Conservation (phyloP, 495 filamentous ascomycete genomes). For the Durotheca rogersii region DNA sequence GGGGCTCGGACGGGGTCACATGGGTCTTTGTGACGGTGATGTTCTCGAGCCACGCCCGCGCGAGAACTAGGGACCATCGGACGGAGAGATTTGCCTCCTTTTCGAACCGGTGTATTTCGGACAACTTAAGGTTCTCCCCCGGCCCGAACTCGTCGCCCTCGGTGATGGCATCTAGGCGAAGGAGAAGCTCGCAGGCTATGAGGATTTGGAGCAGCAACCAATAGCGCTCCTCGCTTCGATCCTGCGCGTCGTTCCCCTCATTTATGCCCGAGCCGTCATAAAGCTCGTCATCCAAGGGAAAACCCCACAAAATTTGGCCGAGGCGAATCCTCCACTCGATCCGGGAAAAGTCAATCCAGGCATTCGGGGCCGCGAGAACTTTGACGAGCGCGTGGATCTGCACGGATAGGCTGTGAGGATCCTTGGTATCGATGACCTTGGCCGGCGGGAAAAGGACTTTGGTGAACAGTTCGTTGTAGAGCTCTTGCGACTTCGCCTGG, state of each 20-base stretch:
- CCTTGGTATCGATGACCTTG: constrained; percentile 54
- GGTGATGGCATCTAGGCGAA: constrained; percentile 72
- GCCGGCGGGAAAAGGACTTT: constrained; percentile 60
- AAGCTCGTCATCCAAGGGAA: constrained; percentile 54
- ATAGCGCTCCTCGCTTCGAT: constrained; percentile 59
- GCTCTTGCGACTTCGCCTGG: constrained; percentile 42
- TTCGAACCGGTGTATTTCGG: constrained; percentile 65
- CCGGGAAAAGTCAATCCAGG: constrained; percentile 77
- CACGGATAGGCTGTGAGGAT: constrained; percentile 60
- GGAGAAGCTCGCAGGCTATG: constrained; percentile 72
- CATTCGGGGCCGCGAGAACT: constrained; percentile 53
- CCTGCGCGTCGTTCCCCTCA: constrained; percentile 44
- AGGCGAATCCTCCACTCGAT: constrained; percentile 77
- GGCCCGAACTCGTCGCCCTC: constrained; percentile 54
- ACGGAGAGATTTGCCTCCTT: constrained; percentile 65
- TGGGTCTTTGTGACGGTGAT: constrained; percentile 52
- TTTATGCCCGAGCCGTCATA: constrained; percentile 44
- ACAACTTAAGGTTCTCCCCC: constrained; percentile 49
- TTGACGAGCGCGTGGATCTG: constrained; percentile 60
- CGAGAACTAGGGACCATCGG: constrained; percentile 78
- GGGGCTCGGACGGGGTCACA: constrained; percentile 36
- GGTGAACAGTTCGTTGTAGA: constrained; percentile 62
- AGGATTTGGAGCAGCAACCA: constrained; percentile 80
- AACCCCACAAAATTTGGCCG: constrained; percentile 80
- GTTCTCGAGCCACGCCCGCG: constrained; percentile 74